phyloP scores from a whole-genome alignment of 139 green algal species.

The Protoeuglena noctilucae region DNA sequence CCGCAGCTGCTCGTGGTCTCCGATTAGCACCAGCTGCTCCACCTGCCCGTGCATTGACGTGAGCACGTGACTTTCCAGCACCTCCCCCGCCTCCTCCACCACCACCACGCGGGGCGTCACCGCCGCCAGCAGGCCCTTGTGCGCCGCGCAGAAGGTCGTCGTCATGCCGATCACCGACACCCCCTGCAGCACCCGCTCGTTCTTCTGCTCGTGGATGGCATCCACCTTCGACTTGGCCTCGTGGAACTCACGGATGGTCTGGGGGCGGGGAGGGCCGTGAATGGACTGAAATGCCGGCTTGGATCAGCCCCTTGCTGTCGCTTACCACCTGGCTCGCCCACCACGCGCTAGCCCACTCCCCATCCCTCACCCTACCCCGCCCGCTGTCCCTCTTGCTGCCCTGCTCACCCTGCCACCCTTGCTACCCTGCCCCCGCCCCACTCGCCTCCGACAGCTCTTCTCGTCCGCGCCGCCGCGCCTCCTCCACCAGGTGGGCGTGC shows the following conservation, averaged over 20 bases:
- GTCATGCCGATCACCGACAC: background rate
- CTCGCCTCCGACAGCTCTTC: too few species aligned
- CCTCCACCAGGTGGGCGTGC: too few species aligned
- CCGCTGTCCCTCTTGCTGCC: too few species aligned
- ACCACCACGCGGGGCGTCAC: conserved; percentile 32
- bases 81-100: conserved; percentile 62
- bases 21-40: conserved; percentile 62
- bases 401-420: too few species aligned
- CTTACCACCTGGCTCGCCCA: too few species aligned
- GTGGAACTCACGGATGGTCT: background rate
- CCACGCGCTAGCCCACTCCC: too few species aligned
- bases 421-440: too few species aligned
- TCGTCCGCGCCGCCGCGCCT: too few species aligned
- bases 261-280: background rate
- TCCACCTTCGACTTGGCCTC: background rate
- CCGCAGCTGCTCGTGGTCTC: conserved; percentile 47
- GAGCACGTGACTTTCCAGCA: conserved; percentile 58
- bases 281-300: background rate
- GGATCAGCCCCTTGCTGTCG: too few species aligned
- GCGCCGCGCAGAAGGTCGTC: conserved; percentile 2
- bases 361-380: too few species aligned
- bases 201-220: background rate
- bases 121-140: conserved; percentile 2
- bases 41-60: conserved; percentile 29
- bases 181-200: background rate